Evolutionary conservation across 148 eudicot species (phyloP), one percentile per base, ranked within the genome.

Genomic region (Selenicereus undatus): DNA sequence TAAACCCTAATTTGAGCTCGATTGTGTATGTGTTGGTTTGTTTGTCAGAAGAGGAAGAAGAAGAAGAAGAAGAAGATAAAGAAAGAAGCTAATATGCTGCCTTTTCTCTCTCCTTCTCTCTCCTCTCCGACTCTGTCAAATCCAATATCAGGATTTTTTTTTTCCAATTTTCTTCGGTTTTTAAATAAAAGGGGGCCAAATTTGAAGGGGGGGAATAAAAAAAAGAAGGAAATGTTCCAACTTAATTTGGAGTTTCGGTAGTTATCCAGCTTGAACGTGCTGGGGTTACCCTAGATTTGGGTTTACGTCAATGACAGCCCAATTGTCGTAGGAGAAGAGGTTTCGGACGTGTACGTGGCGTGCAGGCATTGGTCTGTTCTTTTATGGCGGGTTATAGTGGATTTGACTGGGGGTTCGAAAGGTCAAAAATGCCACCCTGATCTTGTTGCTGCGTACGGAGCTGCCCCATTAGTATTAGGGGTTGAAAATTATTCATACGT

Each of bases 21-120:
- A 39, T 39, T 39, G 43, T 32, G 43, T n/a, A 3, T n/a, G 52
- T 2, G 68, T 64, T 64, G 11, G 68, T 64, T 64, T 26, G 27
- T 20, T 76, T 20, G 64, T 60, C 45, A 27, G 75, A 71, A 52
- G 81, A 79, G 64, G 66, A 80, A 75, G 77, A 54, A 82, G 78
- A 79, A 65, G 66, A 80, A 75, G 77, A 54, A 82, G 78, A 79
- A 65, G 71, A 60, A 24, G 30, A 66, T 24, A 29, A 66, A 66
- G 30, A 29, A 27, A 66, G 71, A 66, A 66, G 71, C 71, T 11
- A 26, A 11, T n/a, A n/a, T 2, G 71, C 71, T 66, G 71, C 50
- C 35, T 80, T 78, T 79, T 78, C 76, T 68, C 80, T 79, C 79
- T 83, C 85, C 51, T 79, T 71, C 79, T 36, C 71, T 56, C 77